phyloP scores from a whole-genome alignment of 1,139 yeast species.

The Suhomyces yuchorum region DNA sequence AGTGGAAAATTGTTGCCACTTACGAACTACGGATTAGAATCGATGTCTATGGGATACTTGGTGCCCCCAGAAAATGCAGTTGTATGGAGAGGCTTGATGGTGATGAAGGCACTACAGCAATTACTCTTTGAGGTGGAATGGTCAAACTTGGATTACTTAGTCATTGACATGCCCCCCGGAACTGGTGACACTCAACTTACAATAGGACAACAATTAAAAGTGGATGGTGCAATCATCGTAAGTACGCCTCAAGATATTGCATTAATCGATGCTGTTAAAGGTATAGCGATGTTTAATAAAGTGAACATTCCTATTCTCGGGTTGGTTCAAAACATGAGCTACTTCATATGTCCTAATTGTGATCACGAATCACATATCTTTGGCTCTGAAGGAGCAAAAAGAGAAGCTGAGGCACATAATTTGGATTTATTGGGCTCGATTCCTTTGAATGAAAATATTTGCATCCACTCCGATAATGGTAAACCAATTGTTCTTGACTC shows the following conservation, averaged over 20 bases:
- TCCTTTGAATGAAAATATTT: conserved; percentile 67
- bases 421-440: conserved; percentile 63
- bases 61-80: conserved; percentile 69
- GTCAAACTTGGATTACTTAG: conserved; percentile 69
- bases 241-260: conserved; percentile 91
- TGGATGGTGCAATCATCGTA: conserved; percentile 80
- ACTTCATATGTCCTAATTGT: conserved; percentile 75
- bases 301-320: conserved; percentile 78
- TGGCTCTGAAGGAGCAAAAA: conserved; percentile 65
- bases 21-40: conserved; percentile 73
- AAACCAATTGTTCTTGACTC: conserved; percentile 59
- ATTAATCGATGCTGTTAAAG: conserved; percentile 76
- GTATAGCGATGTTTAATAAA: conserved; percentile 75
- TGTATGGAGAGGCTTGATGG: conserved; percentile 87
- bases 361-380: conserved; percentile 73
- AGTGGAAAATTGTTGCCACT: conserved; percentile 66
- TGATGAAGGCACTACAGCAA: conserved; percentile 85
- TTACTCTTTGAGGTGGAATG: conserved; percentile 79
- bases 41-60: conserved; percentile 90
- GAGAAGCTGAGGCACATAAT: conserved; percentile 55
- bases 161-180: conserved; percentile 90
- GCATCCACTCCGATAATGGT: conserved; percentile 63
- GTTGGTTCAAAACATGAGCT: conserved; percentile 82
- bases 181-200: conserved; percentile 89
- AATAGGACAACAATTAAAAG: conserved; percentile 71